A percentile compares a stretch with the other conserved stretches of the same genome.
phyloP scores from a whole-genome alignment of 176 grass and related monocot genomes.

The Musa schizocarpa region DNA sequence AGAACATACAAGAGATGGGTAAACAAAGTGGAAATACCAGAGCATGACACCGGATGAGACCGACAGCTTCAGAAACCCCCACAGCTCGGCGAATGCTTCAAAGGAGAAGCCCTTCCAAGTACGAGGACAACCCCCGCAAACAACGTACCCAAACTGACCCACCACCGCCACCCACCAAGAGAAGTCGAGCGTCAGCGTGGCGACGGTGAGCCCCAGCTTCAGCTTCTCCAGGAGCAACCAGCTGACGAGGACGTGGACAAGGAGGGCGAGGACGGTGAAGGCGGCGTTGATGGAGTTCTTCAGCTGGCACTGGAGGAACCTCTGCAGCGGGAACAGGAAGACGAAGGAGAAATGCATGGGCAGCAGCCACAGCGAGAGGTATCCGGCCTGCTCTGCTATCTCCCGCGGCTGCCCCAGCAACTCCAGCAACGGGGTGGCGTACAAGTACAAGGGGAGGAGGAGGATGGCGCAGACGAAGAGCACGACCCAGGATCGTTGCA shows the following conservation, averaged over 20 bases:
- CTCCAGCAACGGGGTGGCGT: conserved; percentile 38
- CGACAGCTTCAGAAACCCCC: conserved; percentile 51
- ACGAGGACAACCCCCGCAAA: conserved; percentile 31
- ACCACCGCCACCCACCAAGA: conserved; percentile 43
- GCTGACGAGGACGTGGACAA: conserved; percentile 29
- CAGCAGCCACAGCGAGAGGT: conserved; percentile 41
- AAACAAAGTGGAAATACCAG: conserved; percentile 21
- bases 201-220: conserved; percentile 9
- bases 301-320: conserved; percentile 55
- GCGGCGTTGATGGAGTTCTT: conserved; percentile 40
- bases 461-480: conserved; percentile 30
- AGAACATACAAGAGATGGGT: neutral
- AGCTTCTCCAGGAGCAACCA: conserved; percentile 30
- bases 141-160: conserved; percentile 26
- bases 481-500: conserved; percentile 43
- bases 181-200: conserved; percentile 24
- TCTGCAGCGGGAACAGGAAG: conserved; percentile 40
- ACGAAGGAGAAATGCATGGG: conserved; percentile 53
- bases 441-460: conserved; percentile 38
- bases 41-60: conserved; percentile 50
- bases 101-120: conserved; percentile 46
- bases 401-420: conserved; percentile 41
- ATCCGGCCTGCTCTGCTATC: conserved; percentile 23
- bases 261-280: conserved; percentile 20
- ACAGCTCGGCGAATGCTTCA: conserved; percentile 50